Percentiles rank a stretch among this genome's conserved stretches.
Evolutionary conservation across 768 basidiomycete species (phyloP).

Genomic region (Chalciporus sphaerocephalus): DNA sequence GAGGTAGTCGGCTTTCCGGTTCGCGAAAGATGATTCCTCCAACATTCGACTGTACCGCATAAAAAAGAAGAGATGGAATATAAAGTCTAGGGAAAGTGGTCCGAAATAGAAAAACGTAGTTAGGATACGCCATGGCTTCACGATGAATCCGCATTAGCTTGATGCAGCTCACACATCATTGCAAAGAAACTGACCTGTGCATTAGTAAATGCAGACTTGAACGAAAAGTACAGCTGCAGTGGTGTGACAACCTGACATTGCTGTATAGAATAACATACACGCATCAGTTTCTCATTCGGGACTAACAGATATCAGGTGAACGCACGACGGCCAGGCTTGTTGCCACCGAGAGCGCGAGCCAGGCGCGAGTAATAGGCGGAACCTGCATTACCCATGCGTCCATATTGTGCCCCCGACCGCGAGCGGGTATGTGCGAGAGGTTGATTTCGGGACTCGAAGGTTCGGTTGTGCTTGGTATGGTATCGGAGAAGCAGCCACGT

Average conservation of each 20-base stretch:
- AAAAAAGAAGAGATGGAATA: slow-evolving; percentile 98
- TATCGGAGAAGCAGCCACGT: neutral
- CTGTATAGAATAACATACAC: slow-evolving; percentile 36
- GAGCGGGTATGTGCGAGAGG: neutral
- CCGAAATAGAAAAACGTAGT: slow-evolving; percentile 98
- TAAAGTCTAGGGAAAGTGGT: slow-evolving; percentile 84
- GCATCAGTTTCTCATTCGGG: slow-evolving; percentile 2
- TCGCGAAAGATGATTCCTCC: slow-evolving; percentile 94
- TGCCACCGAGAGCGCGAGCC: slow-evolving; percentile 75
- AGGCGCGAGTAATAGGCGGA: slow-evolving; percentile 84
- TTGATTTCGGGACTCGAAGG: neutral
- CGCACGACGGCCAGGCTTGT: slow-evolving; percentile 85
- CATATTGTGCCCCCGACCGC: slow-evolving; percentile 39
- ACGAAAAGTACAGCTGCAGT: slow-evolving; percentile 89
- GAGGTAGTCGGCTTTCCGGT: slow-evolving; percentile 88
- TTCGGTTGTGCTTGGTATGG: neutral
- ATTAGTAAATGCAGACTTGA: slow-evolving; percentile 77
- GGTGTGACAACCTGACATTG: slow-evolving; percentile 92
- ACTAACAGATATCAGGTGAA: slow-evolving; percentile 17
- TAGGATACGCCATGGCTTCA: slow-evolving; percentile 78
- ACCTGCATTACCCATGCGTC: slow-evolving; percentile 91
- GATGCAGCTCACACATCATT: neutral
- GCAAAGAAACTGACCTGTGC: slow-evolving; percentile 47
- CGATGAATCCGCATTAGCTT: slow-evolving; percentile 12
- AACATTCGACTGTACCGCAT: slow-evolving; percentile 97